Base-by-base conservation (phyloP, 257 asterid species). In the Solanum tacnaense region DNA sequence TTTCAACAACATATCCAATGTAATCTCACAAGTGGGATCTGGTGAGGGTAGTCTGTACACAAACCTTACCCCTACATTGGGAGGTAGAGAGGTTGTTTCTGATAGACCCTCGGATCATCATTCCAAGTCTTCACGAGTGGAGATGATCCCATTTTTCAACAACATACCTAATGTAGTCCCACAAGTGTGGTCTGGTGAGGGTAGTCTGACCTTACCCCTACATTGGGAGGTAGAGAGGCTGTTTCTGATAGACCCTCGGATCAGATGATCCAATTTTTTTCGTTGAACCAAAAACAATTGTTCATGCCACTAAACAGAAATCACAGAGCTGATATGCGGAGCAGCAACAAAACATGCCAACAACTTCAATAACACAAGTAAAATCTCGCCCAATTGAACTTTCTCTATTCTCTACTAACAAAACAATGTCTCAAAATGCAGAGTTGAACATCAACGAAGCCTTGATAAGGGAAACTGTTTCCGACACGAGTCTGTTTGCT, bases 401-500 rank as follows among this genome's bases (percentile, higher is more conserved):
- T 67, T 67, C 20, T 67, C 35, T 67, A 13, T 65, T 65, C 72
- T 65, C 72, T n/a, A 65, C 72, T 65, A 65, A 76, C 58, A 76
- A 39, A 12, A 13, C 16, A 41, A 39, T 25, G 84, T 79, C 39
- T 82, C 86, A 82, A 31, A n/a, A 82, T 18, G 44, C 21, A 82
- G 86, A 67, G 67, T 39, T 65, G 38, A 20, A 39, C 73, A 86
- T 9, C 44, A 86, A 49, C 35, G 91, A 92, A 75, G 86, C 76
- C 76, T 65, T 88, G 86, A 92, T 92, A 35, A 87, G 87, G 27
- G 89, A 84, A 70, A 91, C 34, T 35, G 94, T 92, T 56, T 90
- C 86, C 56, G 78, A 88, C 71, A 94, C 87, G 62, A 94, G 89
- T 70, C 62, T 74, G 83, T 87, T 78, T 62, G 93, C 92, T 34